Evolutionary conservation across 495 filamentous ascomycete species (phyloP).

Genomic region (Penicillium malachiteum): DNA sequence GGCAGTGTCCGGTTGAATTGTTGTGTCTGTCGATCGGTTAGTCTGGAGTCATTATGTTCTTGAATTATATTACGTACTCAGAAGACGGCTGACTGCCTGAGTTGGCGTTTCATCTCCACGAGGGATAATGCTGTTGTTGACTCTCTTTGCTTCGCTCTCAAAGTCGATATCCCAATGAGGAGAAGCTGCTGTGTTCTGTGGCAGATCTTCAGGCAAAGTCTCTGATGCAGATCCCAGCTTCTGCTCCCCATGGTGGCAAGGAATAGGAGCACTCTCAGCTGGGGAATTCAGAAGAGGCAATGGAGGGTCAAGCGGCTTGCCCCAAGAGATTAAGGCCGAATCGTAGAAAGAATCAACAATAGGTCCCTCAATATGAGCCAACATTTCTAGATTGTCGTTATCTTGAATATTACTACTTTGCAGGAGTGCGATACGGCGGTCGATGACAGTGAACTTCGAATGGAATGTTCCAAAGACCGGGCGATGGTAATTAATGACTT

Average conservation of each 20-base stretch:
- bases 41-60: not conserved
- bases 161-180: slow-evolving; percentile 64
- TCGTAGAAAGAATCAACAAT: slow-evolving; percentile 77
- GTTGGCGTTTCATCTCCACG: slow-evolving; percentile 50
- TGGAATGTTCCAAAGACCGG: slow-evolving; percentile 74
- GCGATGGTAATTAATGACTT: slow-evolving; percentile 74
- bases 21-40: slow-evolving; percentile 44
- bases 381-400: slow-evolving; percentile 78
- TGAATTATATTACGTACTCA: slow-evolving; percentile 43
- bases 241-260: slow-evolving; percentile 15
- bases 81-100: slow-evolving; percentile 57
- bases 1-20: slow-evolving; percentile 50
- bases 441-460: slow-evolving; percentile 74
- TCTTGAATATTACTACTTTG: slow-evolving; percentile 80
- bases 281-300: slow-evolving; percentile 56
- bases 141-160: slow-evolving; percentile 55
- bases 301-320: slow-evolving; percentile 60
- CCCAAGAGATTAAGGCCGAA: slow-evolving; percentile 68
- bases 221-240: slow-evolving; percentile 6
- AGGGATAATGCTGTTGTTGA: slow-evolving; percentile 53
- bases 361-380: slow-evolving; percentile 72
- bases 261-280: slow-evolving; percentile 37
- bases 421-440: slow-evolving; percentile 63
- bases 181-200: slow-evolving; percentile 55
- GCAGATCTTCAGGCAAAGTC: slow-evolving; percentile 35